These are phyloP conservation scores for Brasenia schreberi DNA, from an alignment of 164 flowering plant species.

Conservation along the genomic window DNA sequence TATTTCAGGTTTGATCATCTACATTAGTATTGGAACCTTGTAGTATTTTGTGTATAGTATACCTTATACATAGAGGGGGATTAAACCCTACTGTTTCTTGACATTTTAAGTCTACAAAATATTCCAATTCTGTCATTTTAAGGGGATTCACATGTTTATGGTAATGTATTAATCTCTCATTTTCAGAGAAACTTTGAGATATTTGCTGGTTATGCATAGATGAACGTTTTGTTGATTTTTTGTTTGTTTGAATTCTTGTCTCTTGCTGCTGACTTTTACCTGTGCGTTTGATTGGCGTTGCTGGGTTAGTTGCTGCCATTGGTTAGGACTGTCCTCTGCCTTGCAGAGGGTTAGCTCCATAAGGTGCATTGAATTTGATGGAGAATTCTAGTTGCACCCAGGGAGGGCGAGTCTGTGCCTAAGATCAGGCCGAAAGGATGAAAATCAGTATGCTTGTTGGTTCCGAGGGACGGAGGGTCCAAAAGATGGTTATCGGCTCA, in stretches of 20 bases:
- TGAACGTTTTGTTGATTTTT: background rate
- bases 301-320: background rate
- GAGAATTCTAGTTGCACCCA: too few species aligned
- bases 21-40: too few species aligned
- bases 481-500: too few species aligned
- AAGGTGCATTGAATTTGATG: too few species aligned
- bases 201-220: background rate
- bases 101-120: background rate
- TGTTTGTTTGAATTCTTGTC: background rate
- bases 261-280: background rate
- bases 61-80: background rate
- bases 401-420: slow-evolving; percentile 1
- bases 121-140: background rate
- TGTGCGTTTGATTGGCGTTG: background rate
- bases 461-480: background rate
- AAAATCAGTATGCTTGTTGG: slow-evolving; percentile 1
- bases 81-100: background rate
- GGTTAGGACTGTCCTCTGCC: too few species aligned
- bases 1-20: background rate
- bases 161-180: background rate
- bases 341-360: too few species aligned
- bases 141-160: background rate
- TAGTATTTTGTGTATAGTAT: too few species aligned
- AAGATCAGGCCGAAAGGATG: slow-evolving; percentile 5
- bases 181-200: background rate